phyloP scores from a whole-genome alignment of 1,284 basidiomycete genomes.

The Fistulina hepatica region DNA sequence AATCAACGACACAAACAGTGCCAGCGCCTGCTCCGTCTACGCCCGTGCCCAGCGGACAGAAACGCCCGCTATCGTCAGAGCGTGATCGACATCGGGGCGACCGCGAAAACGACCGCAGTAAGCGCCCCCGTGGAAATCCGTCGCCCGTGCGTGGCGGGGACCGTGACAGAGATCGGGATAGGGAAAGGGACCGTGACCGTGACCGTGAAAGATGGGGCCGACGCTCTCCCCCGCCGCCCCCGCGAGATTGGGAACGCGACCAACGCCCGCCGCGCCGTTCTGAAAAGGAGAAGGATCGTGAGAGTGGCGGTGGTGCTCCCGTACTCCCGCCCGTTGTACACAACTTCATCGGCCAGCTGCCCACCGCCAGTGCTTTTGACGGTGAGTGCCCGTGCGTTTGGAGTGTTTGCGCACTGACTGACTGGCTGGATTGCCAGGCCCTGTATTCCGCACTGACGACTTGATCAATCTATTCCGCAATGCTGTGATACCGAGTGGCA shows the following conservation, averaged over 20 bases:
- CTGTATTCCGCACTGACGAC: slow-evolving; percentile 79
- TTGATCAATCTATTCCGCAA: slow-evolving; percentile 70
- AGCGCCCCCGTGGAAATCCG: slow-evolving; percentile 42
- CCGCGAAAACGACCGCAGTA: slow-evolving; percentile 28
- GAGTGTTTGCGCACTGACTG: slow-evolving; percentile 8
- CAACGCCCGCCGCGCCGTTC: slow-evolving; percentile 26
- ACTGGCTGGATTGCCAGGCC: slow-evolving; percentile 39
- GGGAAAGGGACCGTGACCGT: slow-evolving; percentile 37
- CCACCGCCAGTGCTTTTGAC: slow-evolving; percentile 62
- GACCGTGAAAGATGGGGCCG: slow-evolving; percentile 34
- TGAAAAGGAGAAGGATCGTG: slow-evolving; percentile 39
- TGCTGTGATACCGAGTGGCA: slow-evolving; percentile 60
- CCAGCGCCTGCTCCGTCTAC: not conserved
- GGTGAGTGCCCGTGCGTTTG: slow-evolving; percentile 41
- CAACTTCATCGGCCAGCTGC: slow-evolving; percentile 77
- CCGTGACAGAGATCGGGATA: slow-evolving; percentile 35
- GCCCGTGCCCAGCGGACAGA: not conserved
- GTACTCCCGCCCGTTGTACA: slow-evolving; percentile 62
- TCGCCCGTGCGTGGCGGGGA: slow-evolving; percentile 26
- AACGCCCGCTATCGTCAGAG: slow-evolving; percentile 7
- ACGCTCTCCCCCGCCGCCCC: slow-evolving; percentile 27
- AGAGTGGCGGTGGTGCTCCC: too few relatives aligned
- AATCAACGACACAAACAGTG: slow-evolving; percentile 1
- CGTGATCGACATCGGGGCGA: slow-evolving; percentile 8
- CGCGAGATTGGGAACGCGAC: slow-evolving; percentile 41